These are phyloP conservation scores for Trichothecium roseum DNA, from an alignment of 2,329 filamentous ascomycete genomes.

Conservation along the genomic window DNA sequence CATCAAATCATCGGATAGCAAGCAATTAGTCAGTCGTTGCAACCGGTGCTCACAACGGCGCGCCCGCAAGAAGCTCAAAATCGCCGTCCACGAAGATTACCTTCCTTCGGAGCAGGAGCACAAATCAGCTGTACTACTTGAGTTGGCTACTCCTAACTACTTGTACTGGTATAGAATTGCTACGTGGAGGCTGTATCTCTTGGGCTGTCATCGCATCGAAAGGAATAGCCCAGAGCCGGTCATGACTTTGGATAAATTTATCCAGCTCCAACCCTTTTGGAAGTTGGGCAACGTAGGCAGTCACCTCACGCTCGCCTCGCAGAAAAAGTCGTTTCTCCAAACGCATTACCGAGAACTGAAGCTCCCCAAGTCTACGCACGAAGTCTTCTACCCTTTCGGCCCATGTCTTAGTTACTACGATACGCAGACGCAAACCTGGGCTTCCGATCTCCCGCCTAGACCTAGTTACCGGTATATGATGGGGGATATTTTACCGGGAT, in stretches of 20 bases:
- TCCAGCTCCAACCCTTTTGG: not conserved
- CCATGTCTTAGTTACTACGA: constrained; percentile 11
- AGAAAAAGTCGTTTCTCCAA: constrained; percentile 13
- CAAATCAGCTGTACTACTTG: too few relatives aligned
- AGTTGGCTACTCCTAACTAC: too few relatives aligned
- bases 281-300: too few relatives aligned
- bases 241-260: constrained; percentile 1
- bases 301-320: constrained; percentile 15
- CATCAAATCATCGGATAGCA: too few relatives aligned
- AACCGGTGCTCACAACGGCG: not conserved
- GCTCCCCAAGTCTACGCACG: constrained; percentile 5
- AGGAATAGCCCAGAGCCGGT: not conserved
- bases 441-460: constrained; percentile 6
- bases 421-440: constrained; percentile 6
- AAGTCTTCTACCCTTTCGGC: constrained; percentile 10
- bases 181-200: too few relatives aligned
- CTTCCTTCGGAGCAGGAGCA: not conserved
- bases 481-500: constrained; percentile 15
- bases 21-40: not conserved
- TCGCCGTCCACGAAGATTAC: not conserved
- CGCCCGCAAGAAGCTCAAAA: not conserved
- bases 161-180: too few relatives aligned
- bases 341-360: constrained; percentile 13
- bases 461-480: constrained; percentile 6
- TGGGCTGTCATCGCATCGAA: constrained; percentile 2